Conservation (phyloP, 1,139 yeast genomes). For the Williopsis jadinii region DNA sequence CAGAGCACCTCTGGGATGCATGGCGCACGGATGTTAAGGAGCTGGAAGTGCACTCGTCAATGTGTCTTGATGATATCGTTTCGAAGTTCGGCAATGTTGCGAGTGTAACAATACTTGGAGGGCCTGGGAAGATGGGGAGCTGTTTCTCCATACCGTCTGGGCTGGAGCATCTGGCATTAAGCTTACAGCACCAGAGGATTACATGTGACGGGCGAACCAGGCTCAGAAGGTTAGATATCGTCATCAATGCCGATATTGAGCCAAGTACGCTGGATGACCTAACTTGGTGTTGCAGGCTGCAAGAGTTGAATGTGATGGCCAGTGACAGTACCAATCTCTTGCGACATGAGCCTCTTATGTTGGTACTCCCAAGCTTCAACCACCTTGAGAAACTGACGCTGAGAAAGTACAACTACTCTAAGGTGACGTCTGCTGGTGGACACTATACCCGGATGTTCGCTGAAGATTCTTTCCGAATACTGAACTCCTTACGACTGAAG, state of each 20-base stretch:
- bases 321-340: constrained; percentile 1
- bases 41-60: background rate
- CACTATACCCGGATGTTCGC: too few relatives aligned
- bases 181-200: background rate
- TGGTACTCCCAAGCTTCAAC: background rate
- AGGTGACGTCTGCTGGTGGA: background rate
- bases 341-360: background rate
- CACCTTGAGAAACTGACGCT: background rate
- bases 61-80: too few relatives aligned
- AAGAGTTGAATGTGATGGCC: constrained; percentile 2
- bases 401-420: background rate
- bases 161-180: constrained; percentile 1
- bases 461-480: background rate
- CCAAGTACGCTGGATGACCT: background rate
- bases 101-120: constrained; percentile 1
- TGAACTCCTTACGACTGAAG: background rate
- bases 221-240: background rate
- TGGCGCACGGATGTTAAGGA: background rate
- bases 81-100: background rate
- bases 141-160: too few relatives aligned
- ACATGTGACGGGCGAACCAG: background rate
- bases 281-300: background rate
- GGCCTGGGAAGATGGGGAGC: background rate
- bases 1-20: background rate
- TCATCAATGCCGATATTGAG: background rate